These are phyloP conservation scores for Backusella tarrabulga DNA, from an alignment of 192 early-diverging fungal species.

Conservation along the genomic window DNA sequence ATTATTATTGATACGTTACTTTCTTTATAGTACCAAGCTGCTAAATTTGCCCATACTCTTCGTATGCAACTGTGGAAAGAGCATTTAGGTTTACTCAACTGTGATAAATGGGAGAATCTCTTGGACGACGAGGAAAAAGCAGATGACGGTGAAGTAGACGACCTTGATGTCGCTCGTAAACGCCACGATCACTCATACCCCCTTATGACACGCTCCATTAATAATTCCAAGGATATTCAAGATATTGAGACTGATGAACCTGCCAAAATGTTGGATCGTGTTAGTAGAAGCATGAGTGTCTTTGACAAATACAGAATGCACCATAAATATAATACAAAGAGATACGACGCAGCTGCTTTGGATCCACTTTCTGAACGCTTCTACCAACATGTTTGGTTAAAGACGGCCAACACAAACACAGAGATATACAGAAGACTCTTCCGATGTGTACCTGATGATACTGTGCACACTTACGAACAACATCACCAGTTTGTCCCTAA, in stretches of 20 bases:
- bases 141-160: not conserved
- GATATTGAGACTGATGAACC: conserved; percentile 32
- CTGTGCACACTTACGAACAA: conserved; percentile 53
- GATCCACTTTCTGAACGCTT: conserved; percentile 76
- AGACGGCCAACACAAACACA: conserved; percentile 63
- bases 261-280: conserved; percentile 35
- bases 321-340: not conserved
- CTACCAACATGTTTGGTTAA: conserved; percentile 53
- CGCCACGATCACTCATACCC: not conserved
- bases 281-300: conserved; percentile 11
- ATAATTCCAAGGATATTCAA: conserved; percentile 27
- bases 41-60: conserved; percentile 68
- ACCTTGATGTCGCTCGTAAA: not conserved
- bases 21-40: conserved; percentile 57
- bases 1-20: not conserved
- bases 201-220: conserved; percentile 4
- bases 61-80: conserved; percentile 79
- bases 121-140: not conserved
- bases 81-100: conserved; percentile 69
- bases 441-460: conserved; percentile 80
- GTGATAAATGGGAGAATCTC: conserved; percentile 37
- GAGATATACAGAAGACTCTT: conserved; percentile 70
- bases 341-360: conserved; percentile 38
- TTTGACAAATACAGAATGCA: conserved; percentile 9
- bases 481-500: conserved; percentile 46